Conservation (phyloP, 2,329 filamentous ascomycete species). For the Plectosphaerella sp. region DNA sequence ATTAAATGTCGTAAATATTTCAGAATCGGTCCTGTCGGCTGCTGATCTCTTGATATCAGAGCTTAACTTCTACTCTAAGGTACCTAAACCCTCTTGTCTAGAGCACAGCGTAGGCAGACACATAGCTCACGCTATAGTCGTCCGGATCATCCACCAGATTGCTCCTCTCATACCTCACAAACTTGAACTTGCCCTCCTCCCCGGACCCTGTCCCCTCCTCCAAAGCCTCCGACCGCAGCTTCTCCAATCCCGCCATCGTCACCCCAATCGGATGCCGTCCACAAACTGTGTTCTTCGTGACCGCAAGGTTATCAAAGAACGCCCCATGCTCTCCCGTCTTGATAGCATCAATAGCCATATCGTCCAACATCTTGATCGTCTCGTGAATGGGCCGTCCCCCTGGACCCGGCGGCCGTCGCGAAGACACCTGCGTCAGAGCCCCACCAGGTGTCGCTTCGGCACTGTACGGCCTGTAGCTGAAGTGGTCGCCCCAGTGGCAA, state of each 20-base stretch:
- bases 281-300: slow-evolving; percentile 88
- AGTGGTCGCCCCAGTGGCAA: slow-evolving; percentile 88
- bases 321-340: slow-evolving; percentile 66
- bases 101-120: slow-evolving; percentile 80
- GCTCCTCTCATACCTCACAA: slow-evolving; percentile 86
- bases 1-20: no score
- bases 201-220: slow-evolving; percentile 9
- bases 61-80: no score
- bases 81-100: slow-evolving; percentile 23
- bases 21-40: no score
- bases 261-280: slow-evolving; percentile 93
- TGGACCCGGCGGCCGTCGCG: slow-evolving; percentile 19
- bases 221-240: slow-evolving; percentile 36
- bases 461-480: slow-evolving; percentile 77
- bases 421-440: slow-evolving; percentile 4
- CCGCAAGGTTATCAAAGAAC: slow-evolving; percentile 65
- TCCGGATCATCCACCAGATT: slow-evolving; percentile 60
- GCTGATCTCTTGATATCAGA: no score
- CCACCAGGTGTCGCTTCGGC: slow-evolving; percentile 28
- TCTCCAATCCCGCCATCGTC: slow-evolving; percentile 81
- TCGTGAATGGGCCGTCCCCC: slow-evolving; percentile 64
- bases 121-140: slow-evolving; percentile 93
- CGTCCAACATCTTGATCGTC: slow-evolving; percentile 76
- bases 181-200: slow-evolving; percentile 57
- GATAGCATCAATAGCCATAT: slow-evolving; percentile 79